Conservation (phyloP, 768 basidiomycete species). For the Hericium coralloides region DNA sequence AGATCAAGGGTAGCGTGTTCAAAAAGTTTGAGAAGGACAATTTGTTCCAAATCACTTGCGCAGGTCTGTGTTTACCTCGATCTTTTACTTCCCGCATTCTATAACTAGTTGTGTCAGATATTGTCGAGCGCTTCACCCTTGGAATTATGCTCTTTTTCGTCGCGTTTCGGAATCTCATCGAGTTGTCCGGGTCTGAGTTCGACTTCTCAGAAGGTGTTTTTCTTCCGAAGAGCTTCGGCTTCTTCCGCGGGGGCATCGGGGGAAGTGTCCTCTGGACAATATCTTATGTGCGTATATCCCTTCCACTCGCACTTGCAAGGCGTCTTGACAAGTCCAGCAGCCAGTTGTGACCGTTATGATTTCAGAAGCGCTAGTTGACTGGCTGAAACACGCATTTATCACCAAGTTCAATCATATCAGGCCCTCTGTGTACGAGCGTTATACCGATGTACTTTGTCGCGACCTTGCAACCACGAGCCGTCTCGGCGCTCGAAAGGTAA, state of each 20-base stretch:
- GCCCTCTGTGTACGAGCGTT: slow-evolving; percentile 90
- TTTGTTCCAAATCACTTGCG: slow-evolving; percentile 96
- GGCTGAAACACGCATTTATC: slow-evolving; percentile 99
- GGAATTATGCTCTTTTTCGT: slow-evolving; percentile 86
- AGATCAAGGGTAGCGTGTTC: slow-evolving; percentile 99
- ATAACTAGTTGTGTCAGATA: slow-evolving; percentile 43
- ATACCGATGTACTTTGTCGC: slow-evolving; percentile 89
- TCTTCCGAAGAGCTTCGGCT: slow-evolving; percentile 77
- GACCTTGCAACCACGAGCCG: slow-evolving; percentile 80
- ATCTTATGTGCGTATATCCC: slow-evolving; percentile 57
- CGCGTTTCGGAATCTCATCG: slow-evolving; percentile 90
- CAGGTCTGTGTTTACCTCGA: slow-evolving; percentile 43
- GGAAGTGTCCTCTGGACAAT: slow-evolving; percentile 82
- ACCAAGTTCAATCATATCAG: slow-evolving; percentile 99
- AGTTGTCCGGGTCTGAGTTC: slow-evolving; percentile 86
- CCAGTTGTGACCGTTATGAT: slow-evolving; percentile 86
- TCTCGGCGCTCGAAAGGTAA: slow-evolving; percentile 49
- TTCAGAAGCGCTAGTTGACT: slow-evolving; percentile 93
- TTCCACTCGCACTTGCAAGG: not conserved
- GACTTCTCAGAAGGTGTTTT: slow-evolving; percentile 62
- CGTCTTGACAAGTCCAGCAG: slow-evolving; percentile 29
- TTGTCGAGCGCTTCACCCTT: slow-evolving; percentile 94
- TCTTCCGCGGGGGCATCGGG: slow-evolving; percentile 69
- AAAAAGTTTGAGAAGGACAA: slow-evolving; percentile 99
- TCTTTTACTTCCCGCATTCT: too few relatives aligned